phyloP scores from a whole-genome alignment of 352 stramenopile genomes.

The Phytophthora constricta region DNA sequence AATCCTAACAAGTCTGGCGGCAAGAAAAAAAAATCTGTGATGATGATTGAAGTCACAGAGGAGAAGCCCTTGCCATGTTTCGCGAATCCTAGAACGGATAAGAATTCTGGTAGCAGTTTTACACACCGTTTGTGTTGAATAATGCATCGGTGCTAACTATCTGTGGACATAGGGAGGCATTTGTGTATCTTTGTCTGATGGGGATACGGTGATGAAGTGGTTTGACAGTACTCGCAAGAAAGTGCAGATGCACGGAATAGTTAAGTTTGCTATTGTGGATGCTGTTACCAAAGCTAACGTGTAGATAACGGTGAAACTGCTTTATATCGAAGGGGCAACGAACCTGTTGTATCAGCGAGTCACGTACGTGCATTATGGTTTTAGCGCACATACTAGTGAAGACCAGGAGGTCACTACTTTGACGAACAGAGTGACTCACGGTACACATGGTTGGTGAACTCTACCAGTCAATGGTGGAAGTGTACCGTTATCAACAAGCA shows the following conservation, averaged over 20 bases:
- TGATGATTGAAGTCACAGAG: neutral
- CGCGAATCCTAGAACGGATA: neutral
- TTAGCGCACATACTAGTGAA: too few relatives aligned
- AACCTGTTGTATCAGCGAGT: constrained; percentile 9
- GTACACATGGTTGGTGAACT: constrained; percentile 1
- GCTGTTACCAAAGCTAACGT: neutral
- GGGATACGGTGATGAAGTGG: constrained; percentile 12
- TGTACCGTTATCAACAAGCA: neutral
- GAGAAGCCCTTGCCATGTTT: neutral
- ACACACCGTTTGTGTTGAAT: constrained; percentile 7
- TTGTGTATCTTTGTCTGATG: constrained; percentile 6
- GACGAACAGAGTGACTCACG: too few relatives aligned
- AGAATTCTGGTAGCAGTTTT: neutral
- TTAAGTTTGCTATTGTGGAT: constrained; percentile 2
- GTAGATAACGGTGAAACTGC: constrained; percentile 5
- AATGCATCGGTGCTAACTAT: constrained; percentile 17
- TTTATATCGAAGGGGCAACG: constrained; percentile 8
- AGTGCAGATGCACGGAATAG: neutral
- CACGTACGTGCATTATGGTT: too few relatives aligned
- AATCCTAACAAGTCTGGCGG: neutral
- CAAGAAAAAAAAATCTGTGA: constrained; percentile 10
- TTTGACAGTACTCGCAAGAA: constrained; percentile 3
- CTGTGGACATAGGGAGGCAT: constrained; percentile 9
- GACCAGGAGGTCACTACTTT: too few relatives aligned
- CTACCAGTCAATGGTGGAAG: constrained; percentile 8